Percentiles rank a stretch among this genome's conserved stretches.
Conservation (phyloP, 257 asterid species). For the Thymus quinquecostatus region DNA sequence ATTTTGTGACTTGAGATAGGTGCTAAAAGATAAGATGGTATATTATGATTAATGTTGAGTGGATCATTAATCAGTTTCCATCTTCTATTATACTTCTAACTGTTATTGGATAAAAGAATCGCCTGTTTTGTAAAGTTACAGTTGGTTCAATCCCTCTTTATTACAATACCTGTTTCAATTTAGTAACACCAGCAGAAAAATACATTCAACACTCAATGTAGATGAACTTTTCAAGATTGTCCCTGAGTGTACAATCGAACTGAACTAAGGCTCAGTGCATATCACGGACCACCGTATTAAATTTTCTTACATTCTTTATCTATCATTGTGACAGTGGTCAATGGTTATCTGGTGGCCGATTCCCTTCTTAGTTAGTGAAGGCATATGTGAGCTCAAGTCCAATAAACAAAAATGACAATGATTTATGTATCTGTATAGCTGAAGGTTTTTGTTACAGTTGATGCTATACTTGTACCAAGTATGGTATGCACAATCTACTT, state of each 20-base stretch:
- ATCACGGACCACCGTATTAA: not conserved
- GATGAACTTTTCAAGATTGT: not conserved
- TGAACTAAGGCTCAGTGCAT: not conserved
- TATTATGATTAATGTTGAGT: not conserved
- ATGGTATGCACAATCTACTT: not conserved
- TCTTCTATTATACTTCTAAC: not conserved
- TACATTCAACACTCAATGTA: not conserved
- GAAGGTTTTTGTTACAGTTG: not conserved
- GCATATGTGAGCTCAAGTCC: not conserved
- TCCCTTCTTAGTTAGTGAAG: no score
- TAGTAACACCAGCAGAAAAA: not conserved
- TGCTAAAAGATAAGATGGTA: constrained; percentile 21
- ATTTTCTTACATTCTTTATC: not conserved
- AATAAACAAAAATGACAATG: not conserved
- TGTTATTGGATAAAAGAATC: not conserved
- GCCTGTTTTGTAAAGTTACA: not conserved
- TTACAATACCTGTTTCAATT: not conserved
- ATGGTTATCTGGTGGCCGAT: not conserved
- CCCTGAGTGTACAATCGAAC: not conserved
- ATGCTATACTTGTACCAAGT: not conserved
- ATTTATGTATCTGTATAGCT: not conserved
- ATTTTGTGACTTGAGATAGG: constrained; percentile 7
- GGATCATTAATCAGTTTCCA: not conserved
- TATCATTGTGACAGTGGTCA: not conserved
- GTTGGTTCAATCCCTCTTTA: not conserved